A percentile compares a stretch with the other conserved stretches of the same genome.
phyloP scores from a whole-genome alignment of 2,329 filamentous ascomycete genomes.

The Ramularia collo-cygni region DNA sequence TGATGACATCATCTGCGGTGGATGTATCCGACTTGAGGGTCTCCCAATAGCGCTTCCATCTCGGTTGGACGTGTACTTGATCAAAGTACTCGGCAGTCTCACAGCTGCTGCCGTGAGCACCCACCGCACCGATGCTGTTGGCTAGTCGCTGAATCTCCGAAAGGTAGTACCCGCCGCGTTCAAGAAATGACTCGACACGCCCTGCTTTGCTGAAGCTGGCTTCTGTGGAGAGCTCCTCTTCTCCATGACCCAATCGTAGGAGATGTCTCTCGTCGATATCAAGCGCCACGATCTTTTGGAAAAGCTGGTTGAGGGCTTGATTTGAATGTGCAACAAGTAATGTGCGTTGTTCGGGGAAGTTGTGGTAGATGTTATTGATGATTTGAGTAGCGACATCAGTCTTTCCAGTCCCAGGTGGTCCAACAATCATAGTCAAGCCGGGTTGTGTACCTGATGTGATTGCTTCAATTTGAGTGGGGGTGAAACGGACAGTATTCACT shows the following conservation, averaged over 20 bases:
- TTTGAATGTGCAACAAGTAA: conserved; percentile 94
- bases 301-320: conserved; percentile 93
- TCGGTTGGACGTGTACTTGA: conserved; percentile 78
- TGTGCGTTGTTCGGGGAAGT: conserved; percentile 88
- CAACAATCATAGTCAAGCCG: conserved; percentile 86
- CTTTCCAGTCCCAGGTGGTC: conserved; percentile 93
- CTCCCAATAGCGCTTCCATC: conserved; percentile 80
- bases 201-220: conserved; percentile 89
- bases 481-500: conserved; percentile 79
- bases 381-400: conserved; percentile 99
- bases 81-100: conserved; percentile 98
- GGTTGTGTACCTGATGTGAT: conserved; percentile 92
- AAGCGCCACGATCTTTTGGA: conserved; percentile 93
- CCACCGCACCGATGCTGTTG: conserved; percentile 74
- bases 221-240: conserved; percentile 84
- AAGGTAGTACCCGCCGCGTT: conserved; percentile 73
- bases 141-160: conserved; percentile 81
- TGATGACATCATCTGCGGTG: conserved; percentile 50
- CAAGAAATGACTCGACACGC: conserved; percentile 88
- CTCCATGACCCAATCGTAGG: conserved; percentile 84
- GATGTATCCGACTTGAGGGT: conserved; percentile 47
- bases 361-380: conserved; percentile 98
- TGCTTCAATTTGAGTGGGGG: conserved; percentile 82
- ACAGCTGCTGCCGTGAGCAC: conserved; percentile 91
- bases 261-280: conserved; percentile 95